A percentile compares a stretch with the other conserved stretches of the same genome.
Evolutionary conservation across 257 asterid species (phyloP).

Genomic region (Solanum medicagineum): DNA sequence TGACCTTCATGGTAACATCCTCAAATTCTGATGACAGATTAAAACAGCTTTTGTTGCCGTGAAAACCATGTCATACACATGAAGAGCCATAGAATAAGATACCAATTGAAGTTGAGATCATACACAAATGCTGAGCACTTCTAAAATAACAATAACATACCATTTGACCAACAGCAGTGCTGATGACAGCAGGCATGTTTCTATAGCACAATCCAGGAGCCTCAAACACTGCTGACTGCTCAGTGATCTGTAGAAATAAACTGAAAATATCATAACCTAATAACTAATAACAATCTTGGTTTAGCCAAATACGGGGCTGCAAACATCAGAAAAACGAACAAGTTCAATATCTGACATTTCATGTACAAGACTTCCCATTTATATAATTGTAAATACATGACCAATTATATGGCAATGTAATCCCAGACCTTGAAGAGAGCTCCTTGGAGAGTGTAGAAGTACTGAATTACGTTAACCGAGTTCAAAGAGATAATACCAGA

Average conservation of each 20-base stretch:
- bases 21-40: background rate
- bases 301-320: background rate
- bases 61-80: background rate
- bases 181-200: constrained; percentile 42
- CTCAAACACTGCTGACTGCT: constrained; percentile 60
- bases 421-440: background rate
- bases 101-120: background rate
- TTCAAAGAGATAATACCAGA: background rate
- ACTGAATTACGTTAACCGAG: background rate
- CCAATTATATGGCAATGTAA: background rate
- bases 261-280: background rate
- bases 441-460: background rate
- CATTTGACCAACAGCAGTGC: constrained; percentile 89
- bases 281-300: background rate
- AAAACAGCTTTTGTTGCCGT: background rate
- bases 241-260: constrained; percentile 45
- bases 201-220: constrained; percentile 44
- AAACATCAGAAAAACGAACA: background rate
- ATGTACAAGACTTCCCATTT: background rate
- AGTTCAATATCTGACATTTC: background rate
- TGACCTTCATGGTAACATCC: background rate
- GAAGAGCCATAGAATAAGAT: background rate
- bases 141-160: constrained; percentile 15
- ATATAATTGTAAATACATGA: background rate
- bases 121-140: background rate